Conservation (phyloP, 1,139 yeast species). For the Suhomyces choctaworum region DNA sequence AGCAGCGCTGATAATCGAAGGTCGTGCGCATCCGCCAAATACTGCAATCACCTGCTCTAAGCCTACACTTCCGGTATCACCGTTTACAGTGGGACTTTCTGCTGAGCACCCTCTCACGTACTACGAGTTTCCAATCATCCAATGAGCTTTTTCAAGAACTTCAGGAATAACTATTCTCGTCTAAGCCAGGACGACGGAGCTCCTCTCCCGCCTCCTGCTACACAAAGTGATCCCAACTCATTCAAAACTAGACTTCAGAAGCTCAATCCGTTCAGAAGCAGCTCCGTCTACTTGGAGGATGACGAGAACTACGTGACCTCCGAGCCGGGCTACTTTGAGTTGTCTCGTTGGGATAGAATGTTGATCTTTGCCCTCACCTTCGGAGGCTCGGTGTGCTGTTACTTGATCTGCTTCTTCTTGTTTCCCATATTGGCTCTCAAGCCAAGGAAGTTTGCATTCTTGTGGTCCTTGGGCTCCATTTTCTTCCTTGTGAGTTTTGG, state of each 20-base stretch:
- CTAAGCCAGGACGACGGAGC: conserved; percentile 37
- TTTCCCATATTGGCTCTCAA: conserved; percentile 57
- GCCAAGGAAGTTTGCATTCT: conserved; percentile 59
- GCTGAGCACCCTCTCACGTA: too few relatives aligned
- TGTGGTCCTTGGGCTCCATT: conserved; percentile 63
- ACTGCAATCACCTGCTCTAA: too few relatives aligned
- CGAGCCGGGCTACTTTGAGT: conserved; percentile 48
- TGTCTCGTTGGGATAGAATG: conserved; percentile 61
- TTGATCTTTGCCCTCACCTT: conserved; percentile 56
- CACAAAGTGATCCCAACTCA: conserved; percentile 26
- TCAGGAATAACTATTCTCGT: conserved; percentile 31
- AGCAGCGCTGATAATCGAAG: too few relatives aligned
- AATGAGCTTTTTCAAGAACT: conserved; percentile 45
- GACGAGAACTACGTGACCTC: conserved; percentile 48
- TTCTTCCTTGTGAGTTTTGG: conserved; percentile 59
- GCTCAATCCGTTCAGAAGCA: conserved; percentile 43
- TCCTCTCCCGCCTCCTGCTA: conserved; percentile 44
- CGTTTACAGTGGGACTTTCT: too few relatives aligned
- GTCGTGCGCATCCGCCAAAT: too few relatives aligned
- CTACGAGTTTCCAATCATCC: too few relatives aligned
- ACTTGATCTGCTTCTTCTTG: conserved; percentile 53
- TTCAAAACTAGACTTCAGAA: conserved; percentile 33
- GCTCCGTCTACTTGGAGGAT: conserved; percentile 41
- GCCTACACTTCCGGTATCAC: too few relatives aligned
- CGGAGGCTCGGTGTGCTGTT: conserved; percentile 56